A percentile compares a stretch with the other conserved stretches of the same genome.
Evolutionary conservation across 495 filamentous ascomycete species (phyloP).

Genomic region (Talaromyces nanjingensis): DNA sequence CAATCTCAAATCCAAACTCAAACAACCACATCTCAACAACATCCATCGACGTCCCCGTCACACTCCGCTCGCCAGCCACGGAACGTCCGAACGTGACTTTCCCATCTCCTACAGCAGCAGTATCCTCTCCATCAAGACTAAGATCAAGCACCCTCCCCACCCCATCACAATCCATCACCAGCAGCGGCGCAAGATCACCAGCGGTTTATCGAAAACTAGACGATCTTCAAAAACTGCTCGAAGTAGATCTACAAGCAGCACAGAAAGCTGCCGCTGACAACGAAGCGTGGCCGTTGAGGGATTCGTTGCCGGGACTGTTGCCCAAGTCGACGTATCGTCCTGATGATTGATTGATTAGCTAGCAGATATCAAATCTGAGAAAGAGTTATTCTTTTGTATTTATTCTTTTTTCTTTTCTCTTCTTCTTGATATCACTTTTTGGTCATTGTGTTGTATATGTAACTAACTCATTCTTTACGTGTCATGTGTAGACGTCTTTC

Average conservation of each 20-base stretch:
- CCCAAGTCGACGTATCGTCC: slow-evolving; percentile 6
- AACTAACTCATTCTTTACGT: not conserved
- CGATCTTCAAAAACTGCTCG: not conserved
- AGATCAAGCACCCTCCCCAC: not conserved
- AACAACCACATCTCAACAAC: slow-evolving; percentile 3
- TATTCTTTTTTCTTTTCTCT: not conserved
- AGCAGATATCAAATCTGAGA: not conserved
- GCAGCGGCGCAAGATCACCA: not conserved
- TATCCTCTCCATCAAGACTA: not conserved
- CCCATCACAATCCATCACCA: not conserved
- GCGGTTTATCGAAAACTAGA: not conserved
- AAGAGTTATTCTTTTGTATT: not conserved
- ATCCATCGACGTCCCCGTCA: not conserved
- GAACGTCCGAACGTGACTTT: not conserved
- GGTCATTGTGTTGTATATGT: not conserved
- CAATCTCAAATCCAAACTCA: not conserved
- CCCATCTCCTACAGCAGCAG: not conserved
- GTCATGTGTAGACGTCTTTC: not conserved
- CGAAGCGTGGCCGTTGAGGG: slow-evolving; percentile 3
- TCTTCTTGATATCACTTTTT: not conserved
- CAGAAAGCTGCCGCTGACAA: not conserved
- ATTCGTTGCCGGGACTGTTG: not conserved
- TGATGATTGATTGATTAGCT: not conserved
- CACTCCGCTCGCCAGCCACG: not conserved
- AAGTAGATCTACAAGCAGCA: slow-evolving; percentile 2